Conservation (phyloP, 345 rosid genomes). For the Bruguiera parviflora region DNA sequence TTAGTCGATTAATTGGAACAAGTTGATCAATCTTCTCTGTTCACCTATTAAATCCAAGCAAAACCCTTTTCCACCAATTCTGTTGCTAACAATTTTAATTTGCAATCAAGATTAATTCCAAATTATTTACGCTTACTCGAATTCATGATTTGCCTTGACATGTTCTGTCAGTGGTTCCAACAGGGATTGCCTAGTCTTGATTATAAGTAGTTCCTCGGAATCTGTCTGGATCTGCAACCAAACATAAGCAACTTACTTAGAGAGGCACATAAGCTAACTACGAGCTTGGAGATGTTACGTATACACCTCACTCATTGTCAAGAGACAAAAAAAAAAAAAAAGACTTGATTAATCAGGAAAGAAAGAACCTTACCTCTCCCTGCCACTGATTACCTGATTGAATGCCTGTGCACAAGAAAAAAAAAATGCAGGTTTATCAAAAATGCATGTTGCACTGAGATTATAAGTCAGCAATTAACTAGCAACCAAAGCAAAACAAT, state of each 20-base stretch:
- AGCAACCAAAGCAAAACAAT: not conserved
- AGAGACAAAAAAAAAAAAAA: not conserved
- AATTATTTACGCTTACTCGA: constrained; percentile 53
- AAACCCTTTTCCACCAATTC: too few relatives aligned
- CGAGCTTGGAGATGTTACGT: too few relatives aligned
- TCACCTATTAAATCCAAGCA: too few relatives aligned
- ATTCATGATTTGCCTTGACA: constrained; percentile 87
- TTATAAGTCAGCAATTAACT: too few relatives aligned
- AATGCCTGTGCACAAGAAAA: constrained; percentile 56
- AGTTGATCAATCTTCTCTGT: too few relatives aligned
- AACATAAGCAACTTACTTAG: constrained; percentile 3
- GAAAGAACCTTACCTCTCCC: constrained; percentile 61
- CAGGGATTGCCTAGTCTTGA: constrained; percentile 87
- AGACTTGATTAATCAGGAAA: not conserved
- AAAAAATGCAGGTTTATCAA: not conserved
- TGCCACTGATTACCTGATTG: constrained; percentile 88
- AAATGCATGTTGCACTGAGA: too few relatives aligned
- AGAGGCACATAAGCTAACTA: not conserved
- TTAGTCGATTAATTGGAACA: too few relatives aligned
- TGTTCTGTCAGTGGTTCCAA: constrained; percentile 74
- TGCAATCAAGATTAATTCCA: not conserved
- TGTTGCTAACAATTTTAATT: too few relatives aligned
- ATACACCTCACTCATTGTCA: too few relatives aligned
- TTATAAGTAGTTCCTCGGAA: constrained; percentile 80
- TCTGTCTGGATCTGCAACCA: constrained; percentile 70